Evolutionary conservation across 257 asterid genomes (phyloP), one percentile per base, ranked within the genome.

Genomic region (Solanum pimpinellifolium): DNA sequence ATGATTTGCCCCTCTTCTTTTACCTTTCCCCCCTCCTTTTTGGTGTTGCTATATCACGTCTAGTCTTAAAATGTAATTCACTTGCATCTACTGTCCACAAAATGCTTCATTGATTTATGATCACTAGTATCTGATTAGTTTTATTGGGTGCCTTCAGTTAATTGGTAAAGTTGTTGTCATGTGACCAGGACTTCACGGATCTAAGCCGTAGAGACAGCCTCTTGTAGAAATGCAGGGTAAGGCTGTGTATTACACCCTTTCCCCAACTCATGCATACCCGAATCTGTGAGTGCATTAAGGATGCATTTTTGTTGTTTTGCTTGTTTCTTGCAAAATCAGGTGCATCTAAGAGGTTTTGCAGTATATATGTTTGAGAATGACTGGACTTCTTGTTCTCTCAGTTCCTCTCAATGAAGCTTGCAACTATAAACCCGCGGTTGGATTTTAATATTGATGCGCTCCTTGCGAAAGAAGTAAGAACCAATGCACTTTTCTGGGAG

Each of bases 381-480:
- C 59, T 75, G 83, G 56, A 33, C 52, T 62, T 62, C 73, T 59
- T 86, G 87, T 87, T 85, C 70, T 86, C 88, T 87, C 92, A 97
- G 99, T 97, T 97, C 91, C 93, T 97, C 75, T 97, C 99, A 1
- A 95, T 96, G 99, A 97, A 96, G 96, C 98, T 97, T 80, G 97
- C 99, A 20, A 94, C 99, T 6, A 96, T 96, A 83, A 93, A 96
- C 89, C 98, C 98, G 49, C 92, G 90, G 52, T 75, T 94, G 90
- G 96, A 93, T 90, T 92, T 94, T 90, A 91, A 92, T 83, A 91
- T 94, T 6, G 98, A 93, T 90, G 93, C 95, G 83, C 89, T 93
- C 88, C 95, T 93, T 66, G 90, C 98, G 49, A 96, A 96, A 91
- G 97, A 97, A 86, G 99, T 97, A 96, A 95, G 31, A 96, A 60